These are phyloP conservation scores for Phytophthora melonis DNA, from an alignment of 352 stramenopile genomes.

Conservation along the genomic window DNA sequence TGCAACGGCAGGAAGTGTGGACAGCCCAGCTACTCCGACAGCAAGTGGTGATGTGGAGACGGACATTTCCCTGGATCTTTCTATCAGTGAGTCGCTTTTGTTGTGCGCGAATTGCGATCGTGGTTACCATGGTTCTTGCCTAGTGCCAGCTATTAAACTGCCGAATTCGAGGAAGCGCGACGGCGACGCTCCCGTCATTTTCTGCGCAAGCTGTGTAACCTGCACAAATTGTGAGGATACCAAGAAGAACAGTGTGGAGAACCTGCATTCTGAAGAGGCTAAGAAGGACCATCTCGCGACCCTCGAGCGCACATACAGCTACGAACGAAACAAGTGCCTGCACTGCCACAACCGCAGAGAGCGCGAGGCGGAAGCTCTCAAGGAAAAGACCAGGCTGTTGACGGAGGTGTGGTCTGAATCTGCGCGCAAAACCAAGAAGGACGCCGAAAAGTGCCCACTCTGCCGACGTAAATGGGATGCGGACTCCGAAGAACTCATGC, in stretches of 20 bases:
- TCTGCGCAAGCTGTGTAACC: conserved; percentile 71
- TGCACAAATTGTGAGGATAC: conserved; percentile 62
- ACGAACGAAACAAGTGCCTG: conserved; percentile 65
- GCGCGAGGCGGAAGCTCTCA: conserved; percentile 56
- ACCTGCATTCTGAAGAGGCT: conserved; percentile 19
- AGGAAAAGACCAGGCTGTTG: conserved; percentile 63
- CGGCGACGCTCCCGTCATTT: conserved; percentile 45
- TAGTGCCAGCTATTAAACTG: conserved; percentile 51
- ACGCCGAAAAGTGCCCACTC: conserved; percentile 82
- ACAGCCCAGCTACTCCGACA: conserved; percentile 14
- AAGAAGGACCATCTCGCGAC: conserved; percentile 37
- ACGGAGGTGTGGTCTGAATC: conserved; percentile 69
- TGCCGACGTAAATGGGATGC: conserved; percentile 74
- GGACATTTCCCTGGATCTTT: conserved; percentile 9
- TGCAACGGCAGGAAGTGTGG: conserved; percentile 32
- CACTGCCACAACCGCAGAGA: conserved; percentile 63
- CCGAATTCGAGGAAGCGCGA: conserved; percentile 24
- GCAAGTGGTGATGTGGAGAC: conserved; percentile 8
- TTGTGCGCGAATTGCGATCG: conserved; percentile 62
- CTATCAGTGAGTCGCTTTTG: conserved; percentile 37
- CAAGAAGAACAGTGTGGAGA: conserved; percentile 19
- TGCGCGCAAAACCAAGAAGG: conserved; percentile 58
- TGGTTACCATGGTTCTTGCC: conserved; percentile 63
- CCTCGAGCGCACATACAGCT: conserved; percentile 69
- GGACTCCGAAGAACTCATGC: conserved; percentile 85